Evolutionary conservation across 23 red algal genomes (phyloP).

Genomic region (Gracilariopsis chorda): DNA sequence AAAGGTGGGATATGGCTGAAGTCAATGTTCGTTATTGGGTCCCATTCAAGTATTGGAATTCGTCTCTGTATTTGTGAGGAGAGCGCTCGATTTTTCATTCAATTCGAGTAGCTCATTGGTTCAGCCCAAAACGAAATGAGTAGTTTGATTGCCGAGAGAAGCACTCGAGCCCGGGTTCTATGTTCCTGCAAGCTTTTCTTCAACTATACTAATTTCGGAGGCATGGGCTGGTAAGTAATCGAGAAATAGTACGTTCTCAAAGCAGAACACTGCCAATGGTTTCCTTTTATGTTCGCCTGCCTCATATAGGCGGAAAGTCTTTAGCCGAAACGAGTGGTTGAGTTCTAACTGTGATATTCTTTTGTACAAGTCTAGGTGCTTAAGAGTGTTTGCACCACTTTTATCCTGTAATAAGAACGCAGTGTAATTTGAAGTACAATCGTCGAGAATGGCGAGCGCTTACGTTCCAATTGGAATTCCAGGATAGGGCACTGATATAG

Average conservation of each 20-base stretch:
- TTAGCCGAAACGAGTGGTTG: background rate
- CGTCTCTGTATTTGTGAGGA: background rate
- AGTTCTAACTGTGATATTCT: background rate
- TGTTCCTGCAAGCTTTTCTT: slow-evolving; percentile 7
- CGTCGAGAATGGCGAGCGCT: background rate
- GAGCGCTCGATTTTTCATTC: background rate
- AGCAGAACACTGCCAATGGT: background rate
- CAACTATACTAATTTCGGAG: background rate
- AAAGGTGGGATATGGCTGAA: background rate
- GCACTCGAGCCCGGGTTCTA: background rate
- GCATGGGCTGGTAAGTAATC: background rate
- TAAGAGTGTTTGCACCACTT: background rate
- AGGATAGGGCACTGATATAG: too few relatives aligned
- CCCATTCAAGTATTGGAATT: slow-evolving; percentile 17
- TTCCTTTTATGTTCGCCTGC: slow-evolving; percentile 12
- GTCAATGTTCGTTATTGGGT: background rate
- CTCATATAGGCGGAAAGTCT: background rate
- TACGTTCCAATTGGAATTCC: too few relatives aligned
- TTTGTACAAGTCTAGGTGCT: background rate
- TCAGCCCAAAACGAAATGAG: slow-evolving; percentile 9
- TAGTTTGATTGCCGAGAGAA: background rate
- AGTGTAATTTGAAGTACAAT: slow-evolving; percentile 4
- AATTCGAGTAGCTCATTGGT: background rate
- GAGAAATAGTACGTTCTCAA: background rate
- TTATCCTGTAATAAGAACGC: slow-evolving; percentile 9